Evolutionary conservation across 129 eudicot species (phyloP).

Genomic region (Flaveria linearis): DNA sequence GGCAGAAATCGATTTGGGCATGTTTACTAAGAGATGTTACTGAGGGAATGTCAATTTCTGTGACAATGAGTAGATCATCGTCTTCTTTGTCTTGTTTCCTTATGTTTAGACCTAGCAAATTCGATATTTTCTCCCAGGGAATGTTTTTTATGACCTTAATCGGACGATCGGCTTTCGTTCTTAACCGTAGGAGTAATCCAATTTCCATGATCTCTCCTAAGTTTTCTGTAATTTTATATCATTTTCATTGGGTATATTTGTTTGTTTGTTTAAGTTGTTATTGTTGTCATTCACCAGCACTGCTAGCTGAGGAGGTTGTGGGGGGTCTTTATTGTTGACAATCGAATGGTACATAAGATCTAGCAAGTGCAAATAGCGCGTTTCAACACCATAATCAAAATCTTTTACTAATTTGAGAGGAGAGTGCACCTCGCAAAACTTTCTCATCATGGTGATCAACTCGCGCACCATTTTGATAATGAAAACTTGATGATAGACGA

Average conservation of each 20-base stretch:
- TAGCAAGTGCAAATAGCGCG: slow-evolving; percentile 41
- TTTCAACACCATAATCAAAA: too few species aligned
- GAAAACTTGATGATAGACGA: neutral
- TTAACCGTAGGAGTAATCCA: slow-evolving; percentile 18
- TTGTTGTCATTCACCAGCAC: neutral
- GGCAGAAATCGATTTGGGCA: slow-evolving; percentile 29
- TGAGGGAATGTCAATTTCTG: slow-evolving; percentile 42
- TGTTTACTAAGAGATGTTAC: slow-evolving; percentile 36
- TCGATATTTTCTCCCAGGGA: slow-evolving; percentile 37
- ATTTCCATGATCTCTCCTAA: slow-evolving; percentile 19
- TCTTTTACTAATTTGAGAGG: slow-evolving; percentile 34
- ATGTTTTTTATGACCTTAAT: slow-evolving; percentile 24
- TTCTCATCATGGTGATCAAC: slow-evolving; percentile 20
- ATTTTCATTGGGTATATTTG: neutral
- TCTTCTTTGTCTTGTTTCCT: slow-evolving; percentile 4
- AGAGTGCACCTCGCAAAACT: slow-evolving; percentile 44
- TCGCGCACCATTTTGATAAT: slow-evolving; percentile 7
- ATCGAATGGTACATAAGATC: slow-evolving; percentile 46
- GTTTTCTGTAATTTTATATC: neutral
- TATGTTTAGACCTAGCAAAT: slow-evolving; percentile 25
- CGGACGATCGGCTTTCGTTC: neutral
- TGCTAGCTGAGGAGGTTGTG: neutral
- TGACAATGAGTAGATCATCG: neutral
- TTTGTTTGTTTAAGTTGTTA: neutral
- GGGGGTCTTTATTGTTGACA: slow-evolving; percentile 21